Conservation (phyloP, 345 rosid species). For the sweet orange (Citrus sinensis) region DVS_A1.0 CM039165.1:17637001-17637500, state of each 20-base stretch:
- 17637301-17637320: conserved; percentile 37
- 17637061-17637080: conserved; percentile 26
- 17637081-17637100: conserved; percentile 33
- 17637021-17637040: neutral
- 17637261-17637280: conserved; percentile 63
- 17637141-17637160: conserved; percentile 51
- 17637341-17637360: conserved; percentile 34
- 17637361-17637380: conserved; percentile 41
- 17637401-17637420: conserved; percentile 33
- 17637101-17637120: conserved; percentile 31
- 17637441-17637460: conserved; percentile 76
- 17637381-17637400: conserved; percentile 41
- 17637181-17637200: conserved; percentile 28
- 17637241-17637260: conserved; percentile 51
- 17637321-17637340: conserved; percentile 42
- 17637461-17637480: conserved; percentile 75
- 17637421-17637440: conserved; percentile 47
- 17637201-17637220: conserved; percentile 10
- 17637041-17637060: conserved; percentile 27
- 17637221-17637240: conserved; percentile 36
- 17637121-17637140: conserved; percentile 48
- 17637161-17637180: conserved; percentile 44
- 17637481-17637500: conserved; percentile 60
- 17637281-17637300: conserved; percentile 74
- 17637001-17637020: neutral